Conservation (phyloP, 768 basidiomycete genomes). For the Suillus paluster region DNA sequence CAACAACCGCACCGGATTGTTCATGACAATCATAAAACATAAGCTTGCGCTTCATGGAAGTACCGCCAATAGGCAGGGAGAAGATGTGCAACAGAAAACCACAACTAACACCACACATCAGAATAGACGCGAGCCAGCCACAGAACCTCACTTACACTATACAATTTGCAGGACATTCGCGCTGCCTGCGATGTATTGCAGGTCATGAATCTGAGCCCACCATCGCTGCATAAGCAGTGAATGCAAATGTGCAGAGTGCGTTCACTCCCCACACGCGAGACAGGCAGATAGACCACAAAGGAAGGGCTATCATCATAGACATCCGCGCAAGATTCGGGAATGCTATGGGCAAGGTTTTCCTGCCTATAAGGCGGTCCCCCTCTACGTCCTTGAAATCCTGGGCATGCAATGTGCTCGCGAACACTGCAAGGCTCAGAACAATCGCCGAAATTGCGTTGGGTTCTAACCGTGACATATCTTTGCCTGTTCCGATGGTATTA, state of each 20-base stretch:
- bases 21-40: neutral
- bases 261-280: conserved; percentile 24
- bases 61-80: conserved; percentile 16
- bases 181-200: conserved; percentile 21
- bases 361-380: conserved; percentile 41
- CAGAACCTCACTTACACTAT: conserved; percentile 21
- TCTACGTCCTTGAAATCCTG: conserved; percentile 42
- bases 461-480: conserved; percentile 16
- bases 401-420: conserved; percentile 35
- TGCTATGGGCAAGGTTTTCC: conserved; percentile 46
- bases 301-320: conserved; percentile 24
- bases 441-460: conserved; percentile 24
- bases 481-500: conserved; percentile 17
- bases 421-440: conserved; percentile 29
- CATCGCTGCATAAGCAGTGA: conserved; percentile 21
- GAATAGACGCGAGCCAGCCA: neutral
- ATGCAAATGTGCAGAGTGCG: conserved; percentile 14
- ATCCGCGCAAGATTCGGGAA: conserved; percentile 31
- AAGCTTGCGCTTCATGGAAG: neutral
- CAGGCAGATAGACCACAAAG: conserved; percentile 30
- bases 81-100: conserved; percentile 14
- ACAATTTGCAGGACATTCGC: conserved; percentile 26
- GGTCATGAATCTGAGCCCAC: conserved; percentile 22
- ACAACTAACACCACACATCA: conserved; percentile 1
- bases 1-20: neutral